Conservation (phyloP, 2,329 filamentous ascomycete genomes). For the Dryadomyces sulphureus region DNA sequence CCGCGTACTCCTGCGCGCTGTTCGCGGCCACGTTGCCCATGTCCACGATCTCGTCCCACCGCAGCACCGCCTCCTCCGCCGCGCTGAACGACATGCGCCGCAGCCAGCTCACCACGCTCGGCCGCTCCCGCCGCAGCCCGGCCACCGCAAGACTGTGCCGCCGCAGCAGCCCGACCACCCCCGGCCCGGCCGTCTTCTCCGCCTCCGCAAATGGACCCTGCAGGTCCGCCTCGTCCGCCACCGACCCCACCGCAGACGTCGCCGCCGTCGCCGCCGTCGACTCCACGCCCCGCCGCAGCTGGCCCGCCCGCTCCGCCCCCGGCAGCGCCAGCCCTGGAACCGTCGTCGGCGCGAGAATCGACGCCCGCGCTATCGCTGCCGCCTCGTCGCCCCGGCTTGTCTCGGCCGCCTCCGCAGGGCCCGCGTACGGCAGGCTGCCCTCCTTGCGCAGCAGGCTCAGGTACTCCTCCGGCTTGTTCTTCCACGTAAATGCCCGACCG, state of each 20-base stretch:
- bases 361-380: background rate
- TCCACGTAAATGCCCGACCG: constrained; percentile 45
- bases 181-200: constrained; percentile 22
- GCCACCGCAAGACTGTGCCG: constrained; percentile 40
- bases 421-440: no score
- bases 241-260: constrained; percentile 42
- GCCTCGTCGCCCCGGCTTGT: no score
- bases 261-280: constrained; percentile 28
- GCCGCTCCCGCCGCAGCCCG: background rate
- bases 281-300: constrained; percentile 27
- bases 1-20: constrained; percentile 9
- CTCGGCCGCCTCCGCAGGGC: no score
- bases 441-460: constrained; percentile 22
- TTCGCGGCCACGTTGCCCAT: background rate
- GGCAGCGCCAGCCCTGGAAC: background rate
- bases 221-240: constrained; percentile 43
- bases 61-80: constrained; percentile 58
- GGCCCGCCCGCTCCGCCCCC: constrained; percentile 17
- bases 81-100: constrained; percentile 62
- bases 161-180: constrained; percentile 38
- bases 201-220: constrained; percentile 35
- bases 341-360: background rate
- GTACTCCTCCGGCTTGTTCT: constrained; percentile 48
- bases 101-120: constrained; percentile 34
- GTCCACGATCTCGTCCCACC: constrained; percentile 41